These are phyloP conservation scores for Royoungia palumana DNA, from an alignment of 768 basidiomycete species.

Conservation along the genomic window DNA sequence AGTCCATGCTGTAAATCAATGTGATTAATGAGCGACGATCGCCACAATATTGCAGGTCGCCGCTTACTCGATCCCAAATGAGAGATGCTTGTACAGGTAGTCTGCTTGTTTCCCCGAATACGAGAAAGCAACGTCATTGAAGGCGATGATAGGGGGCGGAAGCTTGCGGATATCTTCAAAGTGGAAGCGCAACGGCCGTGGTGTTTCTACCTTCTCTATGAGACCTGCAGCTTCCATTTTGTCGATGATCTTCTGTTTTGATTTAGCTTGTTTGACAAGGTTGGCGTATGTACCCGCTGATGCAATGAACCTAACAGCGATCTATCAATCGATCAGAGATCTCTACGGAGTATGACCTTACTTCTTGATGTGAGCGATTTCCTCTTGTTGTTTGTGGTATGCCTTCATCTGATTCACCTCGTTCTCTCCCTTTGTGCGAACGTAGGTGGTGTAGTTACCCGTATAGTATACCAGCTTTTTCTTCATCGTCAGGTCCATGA, in stretches of 20 bases:
- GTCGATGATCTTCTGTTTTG: conserved; percentile 99
- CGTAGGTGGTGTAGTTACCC: conserved; percentile 97
- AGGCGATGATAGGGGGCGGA: conserved; percentile 96
- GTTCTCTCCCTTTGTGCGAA: conserved; percentile 94
- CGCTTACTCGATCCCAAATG: conserved; percentile 95
- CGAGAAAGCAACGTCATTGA: conserved; percentile 90
- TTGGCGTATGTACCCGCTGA: conserved; percentile 99
- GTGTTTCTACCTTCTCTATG: conserved; percentile 82
- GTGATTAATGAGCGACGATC: conserved; percentile 3
- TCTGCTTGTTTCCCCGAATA: conserved; percentile 90
- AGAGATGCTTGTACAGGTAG: conserved; percentile 82
- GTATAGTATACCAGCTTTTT: conserved; percentile 94
- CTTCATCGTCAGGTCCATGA: conserved; percentile 92
- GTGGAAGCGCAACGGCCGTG: conserved; percentile 81
- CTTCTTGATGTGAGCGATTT: conserved; percentile 98
- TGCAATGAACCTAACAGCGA: conserved; percentile 75
- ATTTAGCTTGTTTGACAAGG: conserved; percentile 97
- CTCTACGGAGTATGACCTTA: conserved; percentile 32
- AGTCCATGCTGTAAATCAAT: conserved; percentile 69
- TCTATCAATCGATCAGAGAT: conserved; percentile 8
- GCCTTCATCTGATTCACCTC: conserved; percentile 99
- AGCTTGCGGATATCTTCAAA: conserved; percentile 93
- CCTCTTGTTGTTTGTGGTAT: conserved; percentile 97
- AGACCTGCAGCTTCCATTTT: conserved; percentile 99
- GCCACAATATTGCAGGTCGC: conserved; percentile 1